Evolutionary conservation across 106 monocot genomes (phyloP), one percentile per base, ranked within the genome.

Genomic region (Phalaenopsis aphrodite): DNA sequence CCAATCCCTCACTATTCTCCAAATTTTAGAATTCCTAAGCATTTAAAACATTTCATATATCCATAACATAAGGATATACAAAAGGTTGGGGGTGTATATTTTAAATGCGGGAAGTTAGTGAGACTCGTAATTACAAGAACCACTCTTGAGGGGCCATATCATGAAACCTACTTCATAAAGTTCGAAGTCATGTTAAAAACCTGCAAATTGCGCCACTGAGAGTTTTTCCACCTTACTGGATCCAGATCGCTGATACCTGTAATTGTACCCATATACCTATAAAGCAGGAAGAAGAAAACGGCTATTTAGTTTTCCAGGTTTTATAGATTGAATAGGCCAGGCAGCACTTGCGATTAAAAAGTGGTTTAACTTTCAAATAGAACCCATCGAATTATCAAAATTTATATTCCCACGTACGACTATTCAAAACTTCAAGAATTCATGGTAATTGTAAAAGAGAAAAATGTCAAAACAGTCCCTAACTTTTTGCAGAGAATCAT

Each of bases 181-280:
- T 38, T 18, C n/a, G 41, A 74, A 43, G 3, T 19, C 74, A 74
- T 11, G 74, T 74, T 74, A 48, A 52, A 52, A 81, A 97, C 97
- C 94, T 97, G 97, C 69, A 97, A 83, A 81, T 94, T 97, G 18
- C 94, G 86, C 97, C 97, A 97, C 16, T 90, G 90, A 23, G 97
- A 97, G 81, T 90, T 92, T 75, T 94, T 94, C 94, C 94, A 98
- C 80, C 97, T 98, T 56, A 94, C 80, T 43, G 92, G 87, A 89
- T 94, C 97, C 42, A 98, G 77, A 87, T 94, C 97, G 67, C 86
- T 92, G 55, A 97, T 92, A 69, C 97, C 94, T 12, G 94, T 97
- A 79, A 97, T 89, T 78, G 97, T 97, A 76, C 97, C 97, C 97
- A 94, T 97, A 75, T 94, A 94, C 75, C 97, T 97, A 87, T 56